A percentile compares a stretch with the other conserved stretches of the same genome.
phyloP scores from a whole-genome alignment of 495 filamentous ascomycete genomes.

The Xylaria curta region DNA sequence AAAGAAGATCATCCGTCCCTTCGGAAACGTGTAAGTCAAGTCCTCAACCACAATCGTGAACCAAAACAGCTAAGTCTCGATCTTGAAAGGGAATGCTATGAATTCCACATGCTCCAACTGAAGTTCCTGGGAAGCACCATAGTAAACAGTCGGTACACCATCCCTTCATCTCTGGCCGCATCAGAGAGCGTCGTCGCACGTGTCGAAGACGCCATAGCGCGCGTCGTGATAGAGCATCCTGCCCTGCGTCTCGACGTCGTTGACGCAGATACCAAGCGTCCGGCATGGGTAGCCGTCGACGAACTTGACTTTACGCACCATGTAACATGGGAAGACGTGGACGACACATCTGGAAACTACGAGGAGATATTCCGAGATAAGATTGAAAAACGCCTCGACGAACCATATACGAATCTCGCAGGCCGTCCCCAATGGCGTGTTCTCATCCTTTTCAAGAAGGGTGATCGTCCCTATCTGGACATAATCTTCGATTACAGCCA shows the following conservation, averaged over 20 bases:
- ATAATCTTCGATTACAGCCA: slow-evolving; percentile 46
- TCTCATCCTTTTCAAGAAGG: slow-evolving; percentile 27
- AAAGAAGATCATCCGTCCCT: not conserved
- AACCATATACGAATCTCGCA: slow-evolving; percentile 31
- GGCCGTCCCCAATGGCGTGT: slow-evolving; percentile 43
- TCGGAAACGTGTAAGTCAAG: slow-evolving; percentile 9
- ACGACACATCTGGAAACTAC: slow-evolving; percentile 24
- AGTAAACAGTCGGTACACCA: slow-evolving; percentile 41
- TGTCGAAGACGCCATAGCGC: slow-evolving; percentile 40
- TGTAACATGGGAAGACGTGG: slow-evolving; percentile 32
- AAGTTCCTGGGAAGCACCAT: slow-evolving; percentile 44
- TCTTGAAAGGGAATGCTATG: slow-evolving; percentile 31
- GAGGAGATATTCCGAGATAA: slow-evolving; percentile 19
- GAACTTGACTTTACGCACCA: slow-evolving; percentile 40
- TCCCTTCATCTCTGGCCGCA: slow-evolving; percentile 23
- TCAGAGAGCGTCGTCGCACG: slow-evolving; percentile 15
- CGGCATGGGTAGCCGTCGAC: slow-evolving; percentile 38
- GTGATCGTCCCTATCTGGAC: slow-evolving; percentile 28
- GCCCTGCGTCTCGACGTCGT: slow-evolving; percentile 41
- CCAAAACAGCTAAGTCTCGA: slow-evolving; percentile 27
- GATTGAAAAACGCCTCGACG: slow-evolving; percentile 38
- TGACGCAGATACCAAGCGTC: slow-evolving; percentile 37
- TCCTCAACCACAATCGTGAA: slow-evolving; percentile 12
- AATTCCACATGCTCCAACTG: slow-evolving; percentile 38
- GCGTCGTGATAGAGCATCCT: slow-evolving; percentile 40